phyloP scores from a whole-genome alignment of 257 asterid genomes.

The Eucommia ulmoides region DNA sequence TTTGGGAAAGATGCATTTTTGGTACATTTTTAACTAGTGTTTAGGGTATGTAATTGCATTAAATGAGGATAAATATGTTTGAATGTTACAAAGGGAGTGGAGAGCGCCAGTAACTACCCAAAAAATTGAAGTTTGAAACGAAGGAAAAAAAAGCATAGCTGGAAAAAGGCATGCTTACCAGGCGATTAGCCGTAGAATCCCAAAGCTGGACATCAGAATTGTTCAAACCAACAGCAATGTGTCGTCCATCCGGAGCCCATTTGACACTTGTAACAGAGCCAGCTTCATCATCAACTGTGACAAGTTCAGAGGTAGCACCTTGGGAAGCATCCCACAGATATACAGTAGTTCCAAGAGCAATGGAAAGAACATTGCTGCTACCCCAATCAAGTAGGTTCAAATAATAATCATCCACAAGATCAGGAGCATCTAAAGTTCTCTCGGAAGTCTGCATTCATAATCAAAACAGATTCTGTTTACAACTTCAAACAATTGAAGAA shows the following conservation, averaged over 20 bases:
- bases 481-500: not conserved
- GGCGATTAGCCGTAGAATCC: slow-evolving; percentile 69
- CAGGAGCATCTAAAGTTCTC: slow-evolving; percentile 94
- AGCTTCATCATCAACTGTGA: slow-evolving; percentile 62
- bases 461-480: slow-evolving; percentile 11
- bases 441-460: slow-evolving; percentile 80
- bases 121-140: too few relatives aligned
- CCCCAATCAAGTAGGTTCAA: slow-evolving; percentile 93
- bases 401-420: slow-evolving; percentile 74
- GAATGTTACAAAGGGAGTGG: too few relatives aligned
- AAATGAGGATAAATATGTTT: too few relatives aligned
- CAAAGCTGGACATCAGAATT: slow-evolving; percentile 86
- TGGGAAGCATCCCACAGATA: slow-evolving; percentile 89
- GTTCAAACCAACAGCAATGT: slow-evolving; percentile 71
- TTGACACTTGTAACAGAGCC: slow-evolving; percentile 87
- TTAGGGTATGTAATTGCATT: too few relatives aligned
- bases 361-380: slow-evolving; percentile 76
- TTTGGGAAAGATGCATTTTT: too few relatives aligned
- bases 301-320: slow-evolving; percentile 70
- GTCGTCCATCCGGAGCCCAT: slow-evolving; percentile 95
- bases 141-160: too few relatives aligned
- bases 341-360: slow-evolving; percentile 74
- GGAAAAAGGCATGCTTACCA: too few relatives aligned
- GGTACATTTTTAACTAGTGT: too few relatives aligned
- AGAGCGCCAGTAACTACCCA: too few relatives aligned